phyloP scores from a whole-genome alignment of 257 asterid genomes.

The Solanum piurae region DNA sequence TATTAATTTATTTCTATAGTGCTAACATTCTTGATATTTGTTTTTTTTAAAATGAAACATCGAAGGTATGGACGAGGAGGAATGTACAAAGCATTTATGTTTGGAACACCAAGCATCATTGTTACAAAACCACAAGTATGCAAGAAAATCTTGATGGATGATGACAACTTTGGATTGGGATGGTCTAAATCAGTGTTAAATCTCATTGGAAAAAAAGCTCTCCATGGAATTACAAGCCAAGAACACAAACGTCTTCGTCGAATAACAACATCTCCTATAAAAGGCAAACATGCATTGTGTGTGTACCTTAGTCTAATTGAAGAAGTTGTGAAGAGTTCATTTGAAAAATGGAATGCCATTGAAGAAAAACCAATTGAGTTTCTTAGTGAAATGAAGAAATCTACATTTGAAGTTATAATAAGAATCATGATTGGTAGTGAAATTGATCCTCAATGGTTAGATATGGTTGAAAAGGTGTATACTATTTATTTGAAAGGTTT shows the following conservation, averaged over 20 bases:
- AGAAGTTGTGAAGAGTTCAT: neutral
- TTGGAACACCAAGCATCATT: constrained; percentile 7
- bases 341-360: neutral
- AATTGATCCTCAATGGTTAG: neutral
- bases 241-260: constrained; percentile 5
- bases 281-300: neutral
- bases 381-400: constrained; percentile 7
- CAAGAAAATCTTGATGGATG: constrained; percentile 4
- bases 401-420: neutral
- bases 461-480: neutral
- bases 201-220: constrained; percentile 2
- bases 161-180: constrained; percentile 3
- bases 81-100: constrained; percentile 1
- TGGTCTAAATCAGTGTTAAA: constrained; percentile 3
- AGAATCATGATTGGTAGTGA: constrained; percentile 1
- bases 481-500: neutral
- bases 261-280: neutral
- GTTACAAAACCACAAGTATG: constrained; percentile 1
- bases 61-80: constrained; percentile 4
- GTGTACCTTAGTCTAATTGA: neutral
- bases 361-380: constrained; percentile 3
- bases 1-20: neutral
- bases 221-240: constrained; percentile 2
- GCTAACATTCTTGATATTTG: neutral
- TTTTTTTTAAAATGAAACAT: neutral